Evolutionary conservation across 306 rosid species (phyloP), one percentile per base, ranked within the genome.

Genomic region (Medicago truncatula): DNA sequence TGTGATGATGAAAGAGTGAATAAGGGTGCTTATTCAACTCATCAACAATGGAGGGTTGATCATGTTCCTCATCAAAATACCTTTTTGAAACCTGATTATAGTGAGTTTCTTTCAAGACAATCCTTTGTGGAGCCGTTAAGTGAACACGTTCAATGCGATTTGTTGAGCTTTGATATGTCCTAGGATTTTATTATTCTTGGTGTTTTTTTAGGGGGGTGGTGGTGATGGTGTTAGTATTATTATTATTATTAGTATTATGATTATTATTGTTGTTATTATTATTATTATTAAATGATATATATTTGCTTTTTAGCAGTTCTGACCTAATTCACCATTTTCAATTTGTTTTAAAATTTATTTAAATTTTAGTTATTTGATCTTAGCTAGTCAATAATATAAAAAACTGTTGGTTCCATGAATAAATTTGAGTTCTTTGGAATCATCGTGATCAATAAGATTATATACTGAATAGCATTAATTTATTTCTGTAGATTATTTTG

Each of bases 151-250:
- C 81, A 57, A 67, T 78, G 52, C 2, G 80, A 83, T 47, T 78
- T 83, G 69, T 61, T 78, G 74, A 83, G 74, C 62, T 68, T 70
- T 49, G 81, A 74, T 59, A 52, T 73, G 83, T 74, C 43, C 3
- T 82, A 78, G 77, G 43, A n/a, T 52, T 82, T 52, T 59, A 44
- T 73, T 21, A 13, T n/a, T n/a, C n/a, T n/a, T n/a, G n/a, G n/a
- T n/a, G n/a, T n/a, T n/a, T n/a, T n/a, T n/a, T n/a, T n/a, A n/a
- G n/a, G n/a, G n/a, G n/a, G n/a, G n/a, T n/a, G n/a, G n/a, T n/a
- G n/a, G n/a, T n/a, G n/a, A n/a, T n/a, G n/a, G n/a, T n/a, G n/a
- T 11, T 23, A 2, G 43, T 14, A 23, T 65, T 4, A 2, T 9
- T 8, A 2, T 53, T 31, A 8, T 6, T 61, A 0, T 1, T 56